phyloP scores from a whole-genome alignment of 768 basidiomycete species.

The Russula griseocarnosa region DNA sequence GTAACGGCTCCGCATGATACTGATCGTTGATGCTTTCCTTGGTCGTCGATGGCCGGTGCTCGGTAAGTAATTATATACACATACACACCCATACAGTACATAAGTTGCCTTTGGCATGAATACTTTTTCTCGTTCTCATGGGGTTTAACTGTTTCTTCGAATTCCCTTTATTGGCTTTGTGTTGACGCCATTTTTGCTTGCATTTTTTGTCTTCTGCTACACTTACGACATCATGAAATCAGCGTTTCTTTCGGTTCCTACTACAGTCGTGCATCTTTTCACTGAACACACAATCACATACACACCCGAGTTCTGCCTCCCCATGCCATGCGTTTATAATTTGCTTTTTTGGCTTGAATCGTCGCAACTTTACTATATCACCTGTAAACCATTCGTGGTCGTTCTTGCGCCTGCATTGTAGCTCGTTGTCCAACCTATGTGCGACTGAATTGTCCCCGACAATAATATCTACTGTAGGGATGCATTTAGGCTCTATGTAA shows the following conservation, averaged over 20 bases:
- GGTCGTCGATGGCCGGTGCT: not conserved
- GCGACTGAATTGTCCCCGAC: too few relatives aligned
- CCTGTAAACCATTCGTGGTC: conserved; percentile 2
- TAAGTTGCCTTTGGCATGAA: conserved; percentile 11
- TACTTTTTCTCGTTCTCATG: conserved; percentile 7
- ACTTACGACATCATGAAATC: conserved; percentile 10
- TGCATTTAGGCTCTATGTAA: too few relatives aligned
- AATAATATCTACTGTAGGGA: too few relatives aligned
- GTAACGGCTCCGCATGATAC: too few relatives aligned
- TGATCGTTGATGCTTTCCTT: too few relatives aligned
- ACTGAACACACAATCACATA: conserved; percentile 11
- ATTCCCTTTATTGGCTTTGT: not conserved
- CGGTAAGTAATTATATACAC: conserved; percentile 7
- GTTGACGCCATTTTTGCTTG: not conserved
- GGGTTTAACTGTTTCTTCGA: conserved; percentile 3
- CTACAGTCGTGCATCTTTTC: not conserved
- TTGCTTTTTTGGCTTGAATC: conserved; percentile 10
- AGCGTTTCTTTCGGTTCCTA: not conserved
- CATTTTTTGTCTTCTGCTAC: not conserved
- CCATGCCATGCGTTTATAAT: conserved; percentile 7
- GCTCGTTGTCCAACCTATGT: too few relatives aligned
- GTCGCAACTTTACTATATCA: conserved; percentile 5
- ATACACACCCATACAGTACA: conserved; percentile 17
- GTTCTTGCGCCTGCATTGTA: too few relatives aligned
- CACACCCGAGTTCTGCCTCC: conserved; percentile 1